phyloP scores from a whole-genome alignment of 768 basidiomycete genomes.

The Lactarius hatsudake region DNA sequence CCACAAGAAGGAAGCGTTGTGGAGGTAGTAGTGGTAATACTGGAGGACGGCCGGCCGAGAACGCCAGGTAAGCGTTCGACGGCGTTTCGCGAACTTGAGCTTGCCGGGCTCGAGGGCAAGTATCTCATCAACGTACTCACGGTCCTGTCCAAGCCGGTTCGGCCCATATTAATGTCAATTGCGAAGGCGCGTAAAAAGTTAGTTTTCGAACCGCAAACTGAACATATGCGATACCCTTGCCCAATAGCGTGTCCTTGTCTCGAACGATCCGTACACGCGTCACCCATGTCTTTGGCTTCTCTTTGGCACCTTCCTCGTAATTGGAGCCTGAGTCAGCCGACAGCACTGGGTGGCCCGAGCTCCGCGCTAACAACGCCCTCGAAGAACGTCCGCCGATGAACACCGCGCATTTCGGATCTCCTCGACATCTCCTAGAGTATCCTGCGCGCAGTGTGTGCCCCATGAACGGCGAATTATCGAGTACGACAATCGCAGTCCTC shows the following conservation, averaged over 20 bases:
- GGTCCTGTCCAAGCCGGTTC: constrained; percentile 53
- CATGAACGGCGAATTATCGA: constrained; percentile 72
- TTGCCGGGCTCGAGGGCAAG: constrained; percentile 73
- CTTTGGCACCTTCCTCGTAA: constrained; percentile 32
- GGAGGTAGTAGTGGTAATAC: constrained; percentile 22
- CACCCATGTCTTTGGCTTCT: constrained; percentile 60
- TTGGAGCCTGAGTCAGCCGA: constrained; percentile 32
- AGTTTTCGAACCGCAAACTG: constrained; percentile 67
- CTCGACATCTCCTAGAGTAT: constrained; percentile 49
- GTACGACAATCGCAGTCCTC: constrained; percentile 49
- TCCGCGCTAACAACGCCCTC: constrained; percentile 73
- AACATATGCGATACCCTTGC: constrained; percentile 94
- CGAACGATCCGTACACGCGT: constrained; percentile 82
- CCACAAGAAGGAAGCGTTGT: constrained; percentile 15
- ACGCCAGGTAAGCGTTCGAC: constrained; percentile 64
- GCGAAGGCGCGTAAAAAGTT: neutral
- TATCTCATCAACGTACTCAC: constrained; percentile 88
- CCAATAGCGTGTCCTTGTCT: constrained; percentile 88
- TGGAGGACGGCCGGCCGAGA: constrained; percentile 26
- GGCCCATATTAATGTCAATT: neutral
- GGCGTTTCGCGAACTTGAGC: constrained; percentile 88
- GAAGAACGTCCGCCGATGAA: constrained; percentile 91
- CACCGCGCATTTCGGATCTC: constrained; percentile 77
- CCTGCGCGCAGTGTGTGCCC: constrained; percentile 78
- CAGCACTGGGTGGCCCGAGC: constrained; percentile 52